Percentiles rank a stretch among this genome's conserved stretches.
Evolutionary conservation across 1,284 basidiomycete species (phyloP).

Genomic region (Baeospora myosura): DNA sequence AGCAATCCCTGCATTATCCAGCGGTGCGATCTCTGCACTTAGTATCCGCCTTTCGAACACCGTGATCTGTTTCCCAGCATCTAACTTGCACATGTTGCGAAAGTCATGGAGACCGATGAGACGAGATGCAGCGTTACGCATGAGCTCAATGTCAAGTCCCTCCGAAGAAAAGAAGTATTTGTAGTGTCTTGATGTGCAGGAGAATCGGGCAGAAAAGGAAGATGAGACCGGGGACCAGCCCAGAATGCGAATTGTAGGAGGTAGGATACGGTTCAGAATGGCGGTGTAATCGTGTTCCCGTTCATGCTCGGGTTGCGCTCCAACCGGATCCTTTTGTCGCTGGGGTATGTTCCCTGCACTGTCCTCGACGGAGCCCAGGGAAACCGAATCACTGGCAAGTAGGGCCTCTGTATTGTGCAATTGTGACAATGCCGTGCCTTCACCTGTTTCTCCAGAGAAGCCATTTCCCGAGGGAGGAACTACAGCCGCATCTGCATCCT

Average conservation of each 20-base stretch:
- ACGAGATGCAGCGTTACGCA: conserved; percentile 69
- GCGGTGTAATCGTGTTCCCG: conserved; percentile 74
- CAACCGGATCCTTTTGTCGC: no score
- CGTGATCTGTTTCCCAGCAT: conserved; percentile 88
- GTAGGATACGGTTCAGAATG: conserved; percentile 87
- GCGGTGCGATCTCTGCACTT: conserved; percentile 52
- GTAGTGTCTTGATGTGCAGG: conserved; percentile 87
- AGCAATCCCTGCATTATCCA: conserved; percentile 16
- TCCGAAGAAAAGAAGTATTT: conserved; percentile 88
- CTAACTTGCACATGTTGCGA: conserved; percentile 93
- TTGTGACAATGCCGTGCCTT: not conserved
- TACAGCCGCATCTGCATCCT: conserved; percentile 11
- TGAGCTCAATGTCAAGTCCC: conserved; percentile 63
- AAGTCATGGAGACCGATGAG: conserved; percentile 94
- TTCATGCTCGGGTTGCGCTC: conserved; percentile 14
- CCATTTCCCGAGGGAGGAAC: conserved; percentile 18
- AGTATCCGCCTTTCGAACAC: conserved; percentile 65
- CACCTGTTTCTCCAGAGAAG: not conserved
- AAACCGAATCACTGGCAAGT: conserved; percentile 1
- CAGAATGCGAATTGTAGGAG: conserved; percentile 83
- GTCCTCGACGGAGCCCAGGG: conserved; percentile 15
- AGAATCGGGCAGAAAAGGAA: conserved; percentile 84
- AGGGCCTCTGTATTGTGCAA: not conserved
- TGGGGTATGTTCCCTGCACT: conserved; percentile 26
- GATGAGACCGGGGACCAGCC: conserved; percentile 90